Evolutionary conservation across 805 yeast species (phyloP).

Genomic region (Suhomyces vadensis): DNA sequence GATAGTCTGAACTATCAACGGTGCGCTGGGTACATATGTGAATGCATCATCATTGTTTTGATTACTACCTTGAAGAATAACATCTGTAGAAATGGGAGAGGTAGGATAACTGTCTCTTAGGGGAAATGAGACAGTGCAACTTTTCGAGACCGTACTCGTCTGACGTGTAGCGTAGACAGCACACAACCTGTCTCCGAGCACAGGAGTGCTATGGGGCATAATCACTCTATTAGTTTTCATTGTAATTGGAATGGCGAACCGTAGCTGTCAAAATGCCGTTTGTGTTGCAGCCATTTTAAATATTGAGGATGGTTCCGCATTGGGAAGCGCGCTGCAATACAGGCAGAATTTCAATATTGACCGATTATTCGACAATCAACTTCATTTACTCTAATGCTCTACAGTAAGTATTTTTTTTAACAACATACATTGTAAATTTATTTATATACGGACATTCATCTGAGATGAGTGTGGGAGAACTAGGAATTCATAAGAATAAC

Average conservation of each 20-base stretch:
- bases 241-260: too few species aligned
- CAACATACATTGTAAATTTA: conserved; percentile 3
- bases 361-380: neutral
- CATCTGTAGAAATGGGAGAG: neutral
- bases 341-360: neutral
- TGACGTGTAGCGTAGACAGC: too few species aligned
- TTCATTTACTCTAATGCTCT: neutral
- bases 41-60: neutral
- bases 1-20: neutral
- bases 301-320: neutral
- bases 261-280: conserved; percentile 7
- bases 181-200: too few species aligned
- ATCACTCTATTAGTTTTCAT: neutral
- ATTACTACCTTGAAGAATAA: neutral
- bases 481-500: conserved; percentile 6
- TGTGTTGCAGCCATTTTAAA: conserved; percentile 19
- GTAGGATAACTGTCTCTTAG: too few species aligned
- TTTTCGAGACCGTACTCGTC: too few species aligned
- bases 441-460: conserved; percentile 16
- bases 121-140: too few species aligned
- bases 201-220: neutral
- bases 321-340: neutral
- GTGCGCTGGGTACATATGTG: neutral
- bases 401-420: conserved; percentile 8
- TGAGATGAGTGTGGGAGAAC: conserved; percentile 8